Base-by-base conservation (phyloP, 495 filamentous ascomycete species). In the Aspergillus indologenus region DNA sequence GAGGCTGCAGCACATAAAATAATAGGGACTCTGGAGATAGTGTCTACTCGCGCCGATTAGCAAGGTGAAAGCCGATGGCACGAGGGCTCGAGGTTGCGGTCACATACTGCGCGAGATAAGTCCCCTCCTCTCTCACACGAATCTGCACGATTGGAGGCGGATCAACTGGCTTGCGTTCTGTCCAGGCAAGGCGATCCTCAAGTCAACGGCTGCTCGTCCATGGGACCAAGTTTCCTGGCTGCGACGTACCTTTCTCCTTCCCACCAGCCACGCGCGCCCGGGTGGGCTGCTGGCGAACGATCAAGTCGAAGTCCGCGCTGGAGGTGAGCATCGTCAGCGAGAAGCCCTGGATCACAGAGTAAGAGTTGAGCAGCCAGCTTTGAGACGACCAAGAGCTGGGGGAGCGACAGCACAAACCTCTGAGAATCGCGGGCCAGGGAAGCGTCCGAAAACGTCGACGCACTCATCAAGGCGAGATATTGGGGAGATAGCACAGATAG, bases 141-240 rank as follows among this genome's bases (percentile, higher is more conserved):
- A 98, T 79, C 75, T 96, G 90, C 26, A 97, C 81, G 67, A 97
- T 90, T 53, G 94, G 94, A 22, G 93, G 94, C 48, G 94, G 94
- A 68, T 98, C 94, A 67, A 98, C 86, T 3, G 94, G 91, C 72
- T 96, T 96, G 63, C 94, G 88, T 64, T 91, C 94, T 96, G 75
- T 24, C 51, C 45, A 57, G 50, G 24, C 56, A 47, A 49, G 46
- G 47, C 40, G 51, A 54, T 23, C 48, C 54, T 24, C 45, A 57
- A 51, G 55, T 60, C 51, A 65, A 62, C 55, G 43, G 48, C 50
- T 47, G 53, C 42, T 53, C 22, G 29, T 53, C 54, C 45, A 20
- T 44, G 43, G 17, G 40, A 24, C 11, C 43, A 63, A 26, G 45
- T 23, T 40, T 40, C 18, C 20, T 51, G 53, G 51, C 44, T 42